Base-by-base conservation (phyloP, 2,329 filamentous ascomycete genomes). In the Geoglossum cookeanum region DNA sequence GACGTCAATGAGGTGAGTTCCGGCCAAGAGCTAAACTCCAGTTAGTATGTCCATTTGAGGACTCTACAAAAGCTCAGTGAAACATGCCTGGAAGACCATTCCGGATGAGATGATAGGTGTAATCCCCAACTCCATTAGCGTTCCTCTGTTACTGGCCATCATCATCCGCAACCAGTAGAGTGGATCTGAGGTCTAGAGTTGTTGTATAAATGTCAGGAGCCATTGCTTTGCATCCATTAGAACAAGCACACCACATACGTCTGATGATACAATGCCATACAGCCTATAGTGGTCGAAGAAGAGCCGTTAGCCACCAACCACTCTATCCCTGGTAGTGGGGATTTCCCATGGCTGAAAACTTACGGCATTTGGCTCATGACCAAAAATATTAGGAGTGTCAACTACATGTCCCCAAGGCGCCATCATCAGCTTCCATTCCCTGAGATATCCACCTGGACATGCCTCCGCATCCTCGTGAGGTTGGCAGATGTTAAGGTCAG, bases 141-240 rank as follows among this genome's bases (percentile, higher is more conserved):
- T 95, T 73, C 90, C 90, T 68, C 90, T 83, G 73, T 98, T 98
- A 85, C 88, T 95, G 69, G 92, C 92, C 81, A 97, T 83, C 83
- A 98, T 96, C 91, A 98, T 97, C 74, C 92, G 86, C 69, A 98
- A 80, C 92, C 92, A 98, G 82, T 98, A 98, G 68, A 98, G 79
- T 65, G 92, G 94, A 76, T 98, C 94, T 61, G 92, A 97, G 66
- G 89, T 96, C 67, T 75, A 73, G 59, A 59, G 60, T 59, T 59
- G 59, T 59, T 7, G 54, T n/a, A 29, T 4, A n/a, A 11, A 13
- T 45, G 11, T 42, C 17, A 45, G 35, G 6, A 45, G n/a, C n/a
- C 5, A 17, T 55, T 57, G 45, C 57, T 44, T 56, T 55, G 52
- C 29, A 22, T 17, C 55, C n/a, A 39, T 17, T 39, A 42, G 44